phyloP scores from a whole-genome alignment of 73 alveolate genomes.

The Durusdinium trenchii region DNA sequence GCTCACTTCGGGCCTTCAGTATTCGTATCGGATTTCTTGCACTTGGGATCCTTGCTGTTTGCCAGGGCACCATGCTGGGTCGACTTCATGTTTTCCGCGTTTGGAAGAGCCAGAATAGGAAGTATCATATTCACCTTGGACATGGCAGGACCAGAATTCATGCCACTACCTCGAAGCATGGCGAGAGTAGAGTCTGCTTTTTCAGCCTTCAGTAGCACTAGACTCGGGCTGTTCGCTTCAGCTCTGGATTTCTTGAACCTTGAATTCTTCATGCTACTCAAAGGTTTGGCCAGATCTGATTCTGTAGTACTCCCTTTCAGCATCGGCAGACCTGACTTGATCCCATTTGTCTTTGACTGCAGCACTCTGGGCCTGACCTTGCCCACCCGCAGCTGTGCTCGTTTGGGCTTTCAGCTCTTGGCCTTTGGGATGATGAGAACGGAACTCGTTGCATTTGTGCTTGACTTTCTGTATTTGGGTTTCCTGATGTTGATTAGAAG shows the following conservation, averaged over 20 bases:
- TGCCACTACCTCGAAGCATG: neutral
- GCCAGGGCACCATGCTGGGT: neutral
- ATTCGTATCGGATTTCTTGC: slow-evolving; percentile 10
- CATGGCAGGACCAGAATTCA: neutral
- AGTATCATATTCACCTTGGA: neutral
- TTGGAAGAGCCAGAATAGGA: slow-evolving; percentile 14
- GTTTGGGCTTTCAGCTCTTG: slow-evolving; percentile 12
- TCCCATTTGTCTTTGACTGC: slow-evolving; percentile 10
- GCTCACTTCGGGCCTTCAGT: neutral
- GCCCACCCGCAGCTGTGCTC: neutral
- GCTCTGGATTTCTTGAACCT: slow-evolving; percentile 40
- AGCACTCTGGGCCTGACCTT: neutral
- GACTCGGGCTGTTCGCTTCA: neutral
- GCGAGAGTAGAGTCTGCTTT: neutral
- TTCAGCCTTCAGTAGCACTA: slow-evolving; percentile 1
- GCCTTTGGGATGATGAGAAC: neutral
- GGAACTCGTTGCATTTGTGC: neutral
- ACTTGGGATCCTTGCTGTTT: slow-evolving; percentile 16
- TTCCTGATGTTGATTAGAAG: no score
- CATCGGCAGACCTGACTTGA: neutral
- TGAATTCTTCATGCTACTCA: neutral
- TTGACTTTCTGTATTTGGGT: neutral
- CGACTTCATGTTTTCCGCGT: neutral
- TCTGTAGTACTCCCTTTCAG: neutral
- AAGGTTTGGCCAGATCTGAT: neutral